Percentiles rank a stretch among this genome's conserved stretches.
Evolutionary conservation across 148 eudicot genomes (phyloP).

Genomic region (Chenopodium formosanum): DNA sequence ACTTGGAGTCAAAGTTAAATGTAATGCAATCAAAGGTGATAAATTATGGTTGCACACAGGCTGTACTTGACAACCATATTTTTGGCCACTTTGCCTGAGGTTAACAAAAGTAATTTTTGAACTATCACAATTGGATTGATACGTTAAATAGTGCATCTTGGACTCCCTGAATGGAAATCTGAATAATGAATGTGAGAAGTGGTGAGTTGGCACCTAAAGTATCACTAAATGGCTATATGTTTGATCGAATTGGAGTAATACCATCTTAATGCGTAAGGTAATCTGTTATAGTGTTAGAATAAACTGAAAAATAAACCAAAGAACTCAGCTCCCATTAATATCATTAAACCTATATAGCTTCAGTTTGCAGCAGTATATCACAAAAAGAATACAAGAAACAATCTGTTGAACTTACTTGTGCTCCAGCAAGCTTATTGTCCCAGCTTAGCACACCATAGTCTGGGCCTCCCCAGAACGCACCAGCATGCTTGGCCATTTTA

Average conservation of each 20-base stretch:
- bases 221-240: neutral
- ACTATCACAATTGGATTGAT: neutral
- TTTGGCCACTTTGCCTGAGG: neutral
- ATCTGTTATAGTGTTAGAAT: neutral
- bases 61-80: neutral
- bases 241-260: neutral
- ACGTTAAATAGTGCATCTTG: neutral
- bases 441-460: constrained; percentile 86
- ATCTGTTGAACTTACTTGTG: constrained; percentile 62
- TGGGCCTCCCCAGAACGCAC: constrained; percentile 84
- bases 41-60: neutral
- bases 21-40: neutral
- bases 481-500: constrained; percentile 76
- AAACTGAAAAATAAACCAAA: neutral
- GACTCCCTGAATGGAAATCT: no score
- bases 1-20: neutral
- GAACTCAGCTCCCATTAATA: neutral
- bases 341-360: neutral
- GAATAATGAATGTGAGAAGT: no score
- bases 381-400: neutral
- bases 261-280: neutral
- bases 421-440: constrained; percentile 92
- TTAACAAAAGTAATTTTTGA: neutral
- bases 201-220: neutral
- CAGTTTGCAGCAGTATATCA: neutral